Percentiles rank a stretch among this genome's conserved stretches.
These are phyloP conservation scores for Cetraspora pellucida DNA, from an alignment of 192 early-diverging fungal genomes.

Conservation along the genomic window DNA sequence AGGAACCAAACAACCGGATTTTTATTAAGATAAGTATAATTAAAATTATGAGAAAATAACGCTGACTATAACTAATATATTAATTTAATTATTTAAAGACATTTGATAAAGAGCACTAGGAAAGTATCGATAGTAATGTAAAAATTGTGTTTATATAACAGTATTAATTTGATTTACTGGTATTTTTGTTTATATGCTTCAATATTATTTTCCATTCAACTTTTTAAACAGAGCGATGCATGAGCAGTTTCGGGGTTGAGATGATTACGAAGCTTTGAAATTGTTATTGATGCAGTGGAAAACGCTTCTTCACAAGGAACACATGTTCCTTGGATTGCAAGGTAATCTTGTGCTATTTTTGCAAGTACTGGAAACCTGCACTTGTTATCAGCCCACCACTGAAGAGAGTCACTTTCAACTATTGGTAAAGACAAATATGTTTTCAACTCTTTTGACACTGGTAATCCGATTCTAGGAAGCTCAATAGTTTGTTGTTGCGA, in stretches of 20 bases:
- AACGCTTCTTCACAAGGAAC: conserved; percentile 24
- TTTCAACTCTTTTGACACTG: conserved; percentile 6
- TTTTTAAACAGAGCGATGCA: conserved; percentile 24
- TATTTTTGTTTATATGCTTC: neutral
- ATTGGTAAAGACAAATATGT: conserved; percentile 10
- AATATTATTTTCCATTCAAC: conserved; percentile 13
- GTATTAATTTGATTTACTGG: no score
- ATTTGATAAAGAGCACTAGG: no score
- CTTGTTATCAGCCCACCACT: neutral
- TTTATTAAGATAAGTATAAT: no score
- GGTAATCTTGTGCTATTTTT: conserved; percentile 23
- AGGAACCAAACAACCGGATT: no score
- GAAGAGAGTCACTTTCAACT: neutral
- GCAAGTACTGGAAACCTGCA: neutral
- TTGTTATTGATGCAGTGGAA: neutral
- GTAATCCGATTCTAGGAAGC: no score
- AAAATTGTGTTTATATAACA: no score
- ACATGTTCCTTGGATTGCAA: conserved; percentile 26
- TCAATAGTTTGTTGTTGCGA: no score
- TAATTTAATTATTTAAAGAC: no score
- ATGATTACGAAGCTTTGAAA: conserved; percentile 14
- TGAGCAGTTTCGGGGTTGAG: neutral
- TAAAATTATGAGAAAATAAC: no score
- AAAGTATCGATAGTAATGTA: no score
- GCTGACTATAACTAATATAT: no score